Conservation (phyloP, 768 basidiomycete genomes). For the Tricholomella constricta region DNA sequence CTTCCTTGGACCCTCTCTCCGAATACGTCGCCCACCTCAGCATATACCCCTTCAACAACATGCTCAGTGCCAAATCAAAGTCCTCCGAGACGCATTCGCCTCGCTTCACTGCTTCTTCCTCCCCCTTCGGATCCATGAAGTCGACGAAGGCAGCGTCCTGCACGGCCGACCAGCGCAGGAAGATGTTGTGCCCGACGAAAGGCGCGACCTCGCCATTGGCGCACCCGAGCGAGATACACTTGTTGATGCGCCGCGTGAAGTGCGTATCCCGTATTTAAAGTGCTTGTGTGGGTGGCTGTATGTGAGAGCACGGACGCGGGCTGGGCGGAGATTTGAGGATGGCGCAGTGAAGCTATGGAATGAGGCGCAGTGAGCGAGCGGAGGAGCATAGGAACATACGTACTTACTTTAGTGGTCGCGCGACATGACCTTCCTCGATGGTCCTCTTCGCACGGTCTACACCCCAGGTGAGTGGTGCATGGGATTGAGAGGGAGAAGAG, state of each 20-base stretch:
- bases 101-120: constrained; percentile 75
- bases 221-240: constrained; percentile 73
- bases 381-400: too few species aligned
- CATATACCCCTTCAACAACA: constrained; percentile 70
- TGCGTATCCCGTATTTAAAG: constrained; percentile 89
- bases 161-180: constrained; percentile 85
- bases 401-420: too few species aligned
- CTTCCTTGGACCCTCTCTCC: constrained; percentile 85
- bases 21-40: constrained; percentile 86
- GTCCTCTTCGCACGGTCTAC: too few species aligned
- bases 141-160: too few species aligned
- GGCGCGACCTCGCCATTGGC: constrained; percentile 86
- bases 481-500: too few species aligned
- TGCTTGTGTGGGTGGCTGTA: constrained; percentile 82
- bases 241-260: constrained; percentile 89
- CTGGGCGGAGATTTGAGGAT: too few species aligned
- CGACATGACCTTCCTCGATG: too few species aligned
- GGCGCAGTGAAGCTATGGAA: too few species aligned
- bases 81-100: constrained; percentile 79
- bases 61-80: constrained; percentile 73
- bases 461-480: too few species aligned
- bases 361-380: too few species aligned
- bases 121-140: constrained; percentile 57
- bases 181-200: constrained; percentile 85
- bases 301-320: too few species aligned